phyloP scores from a whole-genome alignment of 345 rosid genomes.

The Hypericum androsaemum region DNA sequence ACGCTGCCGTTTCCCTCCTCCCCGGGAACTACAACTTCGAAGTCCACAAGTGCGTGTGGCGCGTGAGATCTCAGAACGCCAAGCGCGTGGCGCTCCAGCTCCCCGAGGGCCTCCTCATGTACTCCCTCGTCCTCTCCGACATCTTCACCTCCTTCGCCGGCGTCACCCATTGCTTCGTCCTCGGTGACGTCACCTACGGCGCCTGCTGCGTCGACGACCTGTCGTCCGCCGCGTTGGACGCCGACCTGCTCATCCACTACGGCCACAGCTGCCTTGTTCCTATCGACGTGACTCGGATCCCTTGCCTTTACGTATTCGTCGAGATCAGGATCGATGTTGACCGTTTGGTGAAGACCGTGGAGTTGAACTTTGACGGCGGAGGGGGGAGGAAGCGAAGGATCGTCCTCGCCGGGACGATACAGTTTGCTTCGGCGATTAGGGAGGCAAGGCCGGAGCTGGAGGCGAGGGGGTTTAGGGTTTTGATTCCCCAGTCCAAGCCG shows the following conservation, averaged over 20 bases:
- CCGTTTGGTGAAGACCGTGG: conserved; percentile 41
- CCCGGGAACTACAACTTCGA: conserved; percentile 81
- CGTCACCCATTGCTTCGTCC: conserved; percentile 61
- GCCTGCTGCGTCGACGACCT: conserved; percentile 92
- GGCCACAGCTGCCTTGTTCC: conserved; percentile 95
- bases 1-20: conserved; percentile 65
- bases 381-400: conserved; percentile 4
- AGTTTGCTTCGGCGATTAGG: conserved; percentile 77
- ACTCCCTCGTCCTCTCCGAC: conserved; percentile 74
- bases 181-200: conserved; percentile 86
- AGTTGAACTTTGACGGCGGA: conserved; percentile 32
- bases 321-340: conserved; percentile 66
- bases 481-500: conserved; percentile 87
- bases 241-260: conserved; percentile 78
- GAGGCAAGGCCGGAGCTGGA: conserved; percentile 73
- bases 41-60: conserved; percentile 78
- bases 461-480: conserved; percentile 45
- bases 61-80: conserved; percentile 50
- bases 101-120: conserved; percentile 88
- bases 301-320: conserved; percentile 87
- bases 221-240: conserved; percentile 52
- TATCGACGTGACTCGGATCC: conserved; percentile 59
- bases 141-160: conserved; percentile 63
- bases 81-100: conserved; percentile 79
- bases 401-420: conserved; percentile 78